phyloP scores from a whole-genome alignment of 2,329 filamentous ascomycete species.

The Curvularia hawaiiensis region DNA sequence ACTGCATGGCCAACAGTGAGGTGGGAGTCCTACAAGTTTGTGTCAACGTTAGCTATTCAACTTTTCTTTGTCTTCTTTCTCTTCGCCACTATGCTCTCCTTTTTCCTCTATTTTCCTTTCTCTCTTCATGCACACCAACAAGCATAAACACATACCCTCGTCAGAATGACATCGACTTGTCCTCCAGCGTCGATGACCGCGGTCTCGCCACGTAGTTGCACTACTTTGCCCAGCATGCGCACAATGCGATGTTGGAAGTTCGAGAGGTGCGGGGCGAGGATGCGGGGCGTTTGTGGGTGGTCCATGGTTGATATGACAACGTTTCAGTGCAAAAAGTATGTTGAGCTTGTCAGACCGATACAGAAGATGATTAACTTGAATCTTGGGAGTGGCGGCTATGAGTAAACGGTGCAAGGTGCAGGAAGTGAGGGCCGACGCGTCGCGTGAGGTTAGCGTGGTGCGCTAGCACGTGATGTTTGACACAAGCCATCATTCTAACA shows the following conservation, averaged over 20 bases:
- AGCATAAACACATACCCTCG: constrained; percentile 60
- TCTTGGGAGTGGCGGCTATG: neutral
- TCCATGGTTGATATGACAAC: constrained; percentile 28
- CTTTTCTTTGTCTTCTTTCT: neutral
- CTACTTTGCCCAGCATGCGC: constrained; percentile 84
- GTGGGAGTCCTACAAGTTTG: constrained; percentile 65
- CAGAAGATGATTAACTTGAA: neutral
- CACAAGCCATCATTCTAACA: neutral
- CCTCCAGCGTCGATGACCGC: constrained; percentile 82
- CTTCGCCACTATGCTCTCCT: neutral
- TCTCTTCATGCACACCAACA: neutral
- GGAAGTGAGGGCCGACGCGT: constrained; percentile 14
- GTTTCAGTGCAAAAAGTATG: neutral
- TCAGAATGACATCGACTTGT: constrained; percentile 73
- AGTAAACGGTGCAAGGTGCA: neutral
- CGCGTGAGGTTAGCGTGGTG: constrained; percentile 14
- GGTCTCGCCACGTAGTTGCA: constrained; percentile 78
- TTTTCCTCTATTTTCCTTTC: neutral
- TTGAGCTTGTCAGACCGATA: neutral
- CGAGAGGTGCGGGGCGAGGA: constrained; percentile 80
- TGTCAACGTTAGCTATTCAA: neutral
- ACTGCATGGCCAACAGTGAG: constrained; percentile 71
- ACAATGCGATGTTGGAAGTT: constrained; percentile 74
- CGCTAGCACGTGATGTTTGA: constrained; percentile 15
- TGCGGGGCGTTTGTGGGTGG: constrained; percentile 69